Percentiles rank a stretch among this genome's conserved stretches.
phyloP scores from a whole-genome alignment of 768 basidiomycete genomes.

The Boletus subparvulus region DNA sequence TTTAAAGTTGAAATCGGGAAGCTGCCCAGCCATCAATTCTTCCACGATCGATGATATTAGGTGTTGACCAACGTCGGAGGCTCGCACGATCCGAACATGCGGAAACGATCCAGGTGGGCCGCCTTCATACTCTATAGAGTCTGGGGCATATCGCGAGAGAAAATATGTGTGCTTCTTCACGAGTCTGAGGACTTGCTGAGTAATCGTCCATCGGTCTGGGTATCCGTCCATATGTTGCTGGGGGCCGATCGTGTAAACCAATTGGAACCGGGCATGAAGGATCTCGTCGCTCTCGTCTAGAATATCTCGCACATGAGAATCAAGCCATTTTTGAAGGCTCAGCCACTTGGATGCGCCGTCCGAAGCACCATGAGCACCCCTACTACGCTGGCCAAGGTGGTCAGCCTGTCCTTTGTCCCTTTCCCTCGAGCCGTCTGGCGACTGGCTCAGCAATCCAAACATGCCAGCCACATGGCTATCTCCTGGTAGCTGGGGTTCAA shows the following conservation, averaged over 20 bases:
- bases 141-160: not conserved
- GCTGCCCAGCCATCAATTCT: slow-evolving; percentile 8
- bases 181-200: slow-evolving; percentile 28
- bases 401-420: too few relatives aligned
- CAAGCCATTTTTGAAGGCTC: slow-evolving; percentile 11
- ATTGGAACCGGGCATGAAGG: slow-evolving; percentile 20
- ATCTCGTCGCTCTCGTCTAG: slow-evolving; percentile 24
- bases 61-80: not conserved
- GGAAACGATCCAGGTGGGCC: slow-evolving; percentile 10
- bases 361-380: too few relatives aligned
- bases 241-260: slow-evolving; percentile 26
- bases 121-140: not conserved
- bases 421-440: too few relatives aligned
- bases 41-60: not conserved
- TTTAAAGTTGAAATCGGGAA: slow-evolving; percentile 12
- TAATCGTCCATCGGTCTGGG: slow-evolving; percentile 30
- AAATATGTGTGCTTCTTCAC: not conserved
- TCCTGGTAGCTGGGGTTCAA: not conserved
- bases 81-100: not conserved
- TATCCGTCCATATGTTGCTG: slow-evolving; percentile 22
- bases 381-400: too few relatives aligned
- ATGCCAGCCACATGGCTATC: not conserved
- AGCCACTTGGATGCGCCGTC: slow-evolving; percentile 12
- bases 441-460: not conserved
- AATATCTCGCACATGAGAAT: slow-evolving; percentile 14